phyloP scores from a whole-genome alignment of 805 yeast species.

The Pichia ethanolica region DNA sequence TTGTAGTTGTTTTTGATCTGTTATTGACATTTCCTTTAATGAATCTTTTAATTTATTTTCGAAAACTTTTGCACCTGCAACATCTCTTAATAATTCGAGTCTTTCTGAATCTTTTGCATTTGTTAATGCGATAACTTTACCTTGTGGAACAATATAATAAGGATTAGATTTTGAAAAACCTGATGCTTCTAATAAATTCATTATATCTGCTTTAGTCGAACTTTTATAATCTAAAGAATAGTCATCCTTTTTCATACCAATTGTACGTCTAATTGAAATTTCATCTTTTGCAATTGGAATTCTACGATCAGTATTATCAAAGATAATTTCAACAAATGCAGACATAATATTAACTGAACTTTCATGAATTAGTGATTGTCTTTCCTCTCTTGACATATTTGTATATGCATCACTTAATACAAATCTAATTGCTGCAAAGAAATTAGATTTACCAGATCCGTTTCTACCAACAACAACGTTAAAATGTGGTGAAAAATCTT shows the following conservation, averaged over 20 bases:
- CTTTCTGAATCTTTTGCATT: conserved; percentile 85
- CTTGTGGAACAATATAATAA: conserved; percentile 96
- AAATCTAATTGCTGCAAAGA: conserved; percentile 90
- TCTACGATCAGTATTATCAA: conserved; percentile 73
- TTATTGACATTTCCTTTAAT: conserved; percentile 65
- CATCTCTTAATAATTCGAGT: conserved; percentile 72
- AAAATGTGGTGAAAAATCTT: conserved; percentile 67
- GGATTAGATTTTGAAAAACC: conserved; percentile 90
- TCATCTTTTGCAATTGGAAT: conserved; percentile 65
- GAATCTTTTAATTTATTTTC: conserved; percentile 77
- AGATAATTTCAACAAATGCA: conserved; percentile 84
- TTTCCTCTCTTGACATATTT: conserved; percentile 74
- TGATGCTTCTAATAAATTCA: conserved; percentile 79
- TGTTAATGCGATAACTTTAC: conserved; percentile 79
- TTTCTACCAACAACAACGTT: conserved; percentile 88
- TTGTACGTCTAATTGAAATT: conserved; percentile 74
- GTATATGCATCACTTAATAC: conserved; percentile 87
- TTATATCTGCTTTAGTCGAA: conserved; percentile 72
- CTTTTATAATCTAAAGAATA: conserved; percentile 75
- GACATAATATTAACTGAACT: conserved; percentile 88
- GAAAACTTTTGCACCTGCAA: conserved; percentile 91
- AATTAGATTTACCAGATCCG: conserved; percentile 96
- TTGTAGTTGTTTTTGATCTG: conserved; percentile 60
- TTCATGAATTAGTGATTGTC: conserved; percentile 82
- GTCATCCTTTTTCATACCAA: conserved; percentile 90